These are phyloP conservation scores for Pyrus bretschneideri DNA, from an alignment of 306 rosid genomes.

Conservation along the genomic window DNA sequence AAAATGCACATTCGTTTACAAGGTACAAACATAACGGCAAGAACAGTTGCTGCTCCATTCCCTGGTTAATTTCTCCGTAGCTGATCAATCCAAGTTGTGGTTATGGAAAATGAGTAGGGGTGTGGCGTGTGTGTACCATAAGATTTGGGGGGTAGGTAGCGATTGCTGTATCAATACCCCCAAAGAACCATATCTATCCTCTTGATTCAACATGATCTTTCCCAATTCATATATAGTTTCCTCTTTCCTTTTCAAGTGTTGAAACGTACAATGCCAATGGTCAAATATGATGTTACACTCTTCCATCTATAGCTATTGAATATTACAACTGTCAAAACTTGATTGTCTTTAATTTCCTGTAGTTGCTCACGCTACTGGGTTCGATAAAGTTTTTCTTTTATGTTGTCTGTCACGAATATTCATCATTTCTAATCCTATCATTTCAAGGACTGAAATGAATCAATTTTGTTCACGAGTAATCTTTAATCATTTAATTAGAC, in stretches of 20 bases:
- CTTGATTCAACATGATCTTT: too few relatives aligned
- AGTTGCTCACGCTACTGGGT: too few relatives aligned
- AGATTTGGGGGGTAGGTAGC: neutral
- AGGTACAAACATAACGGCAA: neutral
- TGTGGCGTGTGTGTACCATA: neutral
- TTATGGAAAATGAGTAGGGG: neutral
- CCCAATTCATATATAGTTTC: neutral
- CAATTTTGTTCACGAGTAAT: too few relatives aligned
- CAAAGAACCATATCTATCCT: neutral
- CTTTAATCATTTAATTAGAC: too few relatives aligned
- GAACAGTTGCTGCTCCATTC: neutral
- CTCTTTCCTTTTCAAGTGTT: neutral
- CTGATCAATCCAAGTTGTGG: conserved; percentile 14
- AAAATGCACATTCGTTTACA: neutral
- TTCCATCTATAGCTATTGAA: too few relatives aligned
- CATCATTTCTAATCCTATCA: too few relatives aligned
- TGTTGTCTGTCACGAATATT: too few relatives aligned
- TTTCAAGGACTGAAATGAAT: too few relatives aligned
- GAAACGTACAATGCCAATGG: neutral
- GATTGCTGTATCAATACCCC: neutral
- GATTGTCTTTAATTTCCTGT: too few relatives aligned
- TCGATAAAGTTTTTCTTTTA: too few relatives aligned
- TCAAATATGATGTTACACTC: neutral
- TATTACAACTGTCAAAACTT: too few relatives aligned
- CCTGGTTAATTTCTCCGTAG: neutral